These are phyloP conservation scores for Thelephora aurantiotincta DNA, from an alignment of 768 basidiomycete genomes.

Conservation along the genomic window DNA sequence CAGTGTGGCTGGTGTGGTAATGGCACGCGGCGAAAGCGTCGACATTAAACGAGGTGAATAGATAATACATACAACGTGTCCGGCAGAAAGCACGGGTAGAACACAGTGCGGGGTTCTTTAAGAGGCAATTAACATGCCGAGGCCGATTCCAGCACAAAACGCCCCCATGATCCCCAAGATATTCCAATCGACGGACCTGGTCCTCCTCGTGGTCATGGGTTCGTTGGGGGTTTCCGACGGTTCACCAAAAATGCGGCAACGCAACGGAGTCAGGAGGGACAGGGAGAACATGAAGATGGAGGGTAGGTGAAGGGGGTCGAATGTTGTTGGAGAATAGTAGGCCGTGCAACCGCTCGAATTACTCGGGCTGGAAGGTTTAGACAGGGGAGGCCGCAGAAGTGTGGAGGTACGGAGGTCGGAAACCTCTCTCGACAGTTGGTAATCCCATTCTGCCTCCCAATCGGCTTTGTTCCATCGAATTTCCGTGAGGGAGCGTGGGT, in stretches of 20 bases:
- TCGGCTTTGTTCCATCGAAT: constrained; percentile 40
- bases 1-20: too few relatives aligned
- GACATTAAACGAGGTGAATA: too few relatives aligned
- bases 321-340: constrained; percentile 11
- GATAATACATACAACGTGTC: too few relatives aligned
- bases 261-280: constrained; percentile 40
- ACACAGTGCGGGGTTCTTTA: too few relatives aligned
- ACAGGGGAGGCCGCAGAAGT: constrained; percentile 1
- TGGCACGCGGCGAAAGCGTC: too few relatives aligned
- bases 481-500: constrained; percentile 1
- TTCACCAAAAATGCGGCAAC: constrained; percentile 12
- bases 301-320: constrained; percentile 57
- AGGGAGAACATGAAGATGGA: constrained; percentile 47
- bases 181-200: not conserved
- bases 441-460: constrained; percentile 59
- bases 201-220: not conserved
- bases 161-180: constrained; percentile 22
- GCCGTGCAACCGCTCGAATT: constrained; percentile 10
- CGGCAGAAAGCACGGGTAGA: too few relatives aligned
- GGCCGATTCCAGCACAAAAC: constrained; percentile 30
- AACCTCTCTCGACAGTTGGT: constrained; percentile 45
- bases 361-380: not conserved
- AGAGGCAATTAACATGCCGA: constrained; percentile 14
- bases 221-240: constrained; percentile 4
- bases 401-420: constrained; percentile 17